Evolutionary conservation across 305 asterid species (phyloP).

Genomic region (Caryopteris hybrid): DNA sequence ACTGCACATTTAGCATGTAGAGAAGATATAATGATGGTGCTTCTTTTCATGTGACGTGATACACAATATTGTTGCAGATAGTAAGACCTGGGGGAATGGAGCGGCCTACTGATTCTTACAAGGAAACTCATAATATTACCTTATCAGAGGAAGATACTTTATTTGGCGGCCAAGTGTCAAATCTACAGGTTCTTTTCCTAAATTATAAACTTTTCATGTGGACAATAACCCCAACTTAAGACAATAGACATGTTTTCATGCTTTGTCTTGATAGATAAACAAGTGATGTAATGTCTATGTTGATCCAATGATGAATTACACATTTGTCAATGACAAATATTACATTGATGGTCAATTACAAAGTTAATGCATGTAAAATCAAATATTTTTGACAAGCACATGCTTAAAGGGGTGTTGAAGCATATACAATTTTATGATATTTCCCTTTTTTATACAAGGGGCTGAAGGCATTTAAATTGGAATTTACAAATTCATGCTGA

Average conservation of each 20-base stretch:
- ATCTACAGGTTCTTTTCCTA: constrained; percentile 68
- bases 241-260: not conserved
- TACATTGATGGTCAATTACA: not conserved
- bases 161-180: constrained; percentile 92
- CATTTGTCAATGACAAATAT: not conserved
- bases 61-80: constrained; percentile 43
- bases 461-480: not conserved
- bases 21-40: not conserved
- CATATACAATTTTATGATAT: not conserved
- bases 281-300: not conserved
- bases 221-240: too few relatives aligned
- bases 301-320: not conserved
- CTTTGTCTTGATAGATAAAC: not conserved
- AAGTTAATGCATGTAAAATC: not conserved
- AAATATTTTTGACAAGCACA: not conserved
- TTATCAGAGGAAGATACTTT: constrained; percentile 73
- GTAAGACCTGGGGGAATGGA: constrained; percentile 99
- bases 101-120: constrained; percentile 90
- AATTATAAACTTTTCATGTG: not conserved
- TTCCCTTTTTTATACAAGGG: not conserved
- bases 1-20: not conserved
- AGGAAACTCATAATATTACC: constrained; percentile 83
- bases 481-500: constrained; percentile 16
- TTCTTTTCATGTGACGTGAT: not conserved
- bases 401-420: not conserved